Conservation (phyloP, 805 yeast species). For the Ogataea siamensis region DNA sequence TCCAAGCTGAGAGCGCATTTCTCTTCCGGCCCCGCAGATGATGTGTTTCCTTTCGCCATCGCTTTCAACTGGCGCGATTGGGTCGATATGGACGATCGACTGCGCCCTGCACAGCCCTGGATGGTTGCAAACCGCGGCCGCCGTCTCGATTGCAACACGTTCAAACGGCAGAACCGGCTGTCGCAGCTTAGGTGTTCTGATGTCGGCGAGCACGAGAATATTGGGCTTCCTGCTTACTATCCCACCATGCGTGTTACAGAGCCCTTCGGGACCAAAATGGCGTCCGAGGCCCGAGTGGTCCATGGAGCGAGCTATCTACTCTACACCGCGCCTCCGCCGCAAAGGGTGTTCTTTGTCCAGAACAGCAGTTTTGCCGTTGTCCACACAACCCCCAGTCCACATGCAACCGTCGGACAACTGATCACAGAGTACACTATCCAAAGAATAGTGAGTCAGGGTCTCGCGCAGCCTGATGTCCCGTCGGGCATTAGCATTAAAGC, state of each 20-base stretch:
- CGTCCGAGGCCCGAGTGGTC: slow-evolving; percentile 33
- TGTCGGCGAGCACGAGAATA: slow-evolving; percentile 10
- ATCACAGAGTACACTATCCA: slow-evolving; percentile 15
- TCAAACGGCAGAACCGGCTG: slow-evolving; percentile 22
- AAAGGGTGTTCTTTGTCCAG: slow-evolving; percentile 33
- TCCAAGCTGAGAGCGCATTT: slow-evolving; percentile 16
- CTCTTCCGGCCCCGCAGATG: slow-evolving; percentile 2
- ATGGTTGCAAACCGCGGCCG: slow-evolving; percentile 8
- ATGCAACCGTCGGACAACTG: slow-evolving; percentile 7
- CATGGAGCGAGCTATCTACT: slow-evolving; percentile 37
- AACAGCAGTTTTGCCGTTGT: slow-evolving; percentile 19
- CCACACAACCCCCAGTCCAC: slow-evolving; percentile 4
- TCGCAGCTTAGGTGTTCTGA: slow-evolving; percentile 11
- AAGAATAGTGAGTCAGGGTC: slow-evolving; percentile 3
- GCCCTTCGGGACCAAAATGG: slow-evolving; percentile 25
- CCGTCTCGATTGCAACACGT: slow-evolving; percentile 18
- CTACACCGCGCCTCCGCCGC: slow-evolving; percentile 33
- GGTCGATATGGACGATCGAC: slow-evolving; percentile 27
- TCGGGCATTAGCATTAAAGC: slow-evolving; percentile 2
- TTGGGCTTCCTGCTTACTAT: slow-evolving; percentile 17
- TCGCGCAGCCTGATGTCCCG: slow-evolving; percentile 6
- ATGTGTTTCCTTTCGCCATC: slow-evolving; percentile 18
- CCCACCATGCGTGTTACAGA: slow-evolving; percentile 29
- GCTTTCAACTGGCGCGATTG: slow-evolving; percentile 35
- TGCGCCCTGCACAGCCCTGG: slow-evolving; percentile 24